phyloP scores from a whole-genome alignment of 768 basidiomycete genomes.

The Kwoniella europaea region DNA sequence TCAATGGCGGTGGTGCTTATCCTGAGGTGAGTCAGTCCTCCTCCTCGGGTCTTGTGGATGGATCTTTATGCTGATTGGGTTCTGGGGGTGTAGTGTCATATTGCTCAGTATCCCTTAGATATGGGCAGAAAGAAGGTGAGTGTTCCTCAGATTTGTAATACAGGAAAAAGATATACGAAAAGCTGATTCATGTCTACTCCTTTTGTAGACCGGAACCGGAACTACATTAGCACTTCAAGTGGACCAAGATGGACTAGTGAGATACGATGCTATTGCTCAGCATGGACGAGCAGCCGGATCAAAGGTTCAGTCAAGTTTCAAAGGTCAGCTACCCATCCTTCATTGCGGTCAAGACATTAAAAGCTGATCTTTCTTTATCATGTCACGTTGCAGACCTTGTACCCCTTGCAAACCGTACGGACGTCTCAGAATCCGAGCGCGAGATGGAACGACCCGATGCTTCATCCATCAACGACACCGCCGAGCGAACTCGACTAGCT shows the following conservation, averaged over 20 bases:
- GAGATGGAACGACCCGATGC: conserved; percentile 91
- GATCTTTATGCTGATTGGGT: conserved; percentile 47
- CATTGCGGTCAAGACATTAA: too few species aligned
- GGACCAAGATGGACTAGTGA: conserved; percentile 92
- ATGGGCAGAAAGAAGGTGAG: conserved; percentile 93
- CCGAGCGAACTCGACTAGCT: conserved; percentile 86
- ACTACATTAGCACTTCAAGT: conserved; percentile 97
- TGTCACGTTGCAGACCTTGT: conserved; percentile 71
- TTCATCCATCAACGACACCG: conserved; percentile 85
- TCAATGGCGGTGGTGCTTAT: conserved; percentile 63
- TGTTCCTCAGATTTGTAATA: conserved; percentile 64
- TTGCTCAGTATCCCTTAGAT: conserved; percentile 94
- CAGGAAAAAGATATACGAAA: neutral
- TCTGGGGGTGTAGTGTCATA: conserved; percentile 80
- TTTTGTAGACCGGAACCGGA: conserved; percentile 75
- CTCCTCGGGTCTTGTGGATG: conserved; percentile 1
- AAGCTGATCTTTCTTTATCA: neutral
- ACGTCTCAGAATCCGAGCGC: conserved; percentile 74
- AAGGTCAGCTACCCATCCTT: conserved; percentile 58
- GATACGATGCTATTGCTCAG: conserved; percentile 94
- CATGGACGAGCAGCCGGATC: conserved; percentile 90
- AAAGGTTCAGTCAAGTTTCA: conserved; percentile 91
- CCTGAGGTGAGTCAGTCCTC: conserved; percentile 50
- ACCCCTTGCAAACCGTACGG: conserved; percentile 84
- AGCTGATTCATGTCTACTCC: neutral